phyloP scores from a whole-genome alignment of 441 rosid genomes.

The Omphalea diandra region DNA sequence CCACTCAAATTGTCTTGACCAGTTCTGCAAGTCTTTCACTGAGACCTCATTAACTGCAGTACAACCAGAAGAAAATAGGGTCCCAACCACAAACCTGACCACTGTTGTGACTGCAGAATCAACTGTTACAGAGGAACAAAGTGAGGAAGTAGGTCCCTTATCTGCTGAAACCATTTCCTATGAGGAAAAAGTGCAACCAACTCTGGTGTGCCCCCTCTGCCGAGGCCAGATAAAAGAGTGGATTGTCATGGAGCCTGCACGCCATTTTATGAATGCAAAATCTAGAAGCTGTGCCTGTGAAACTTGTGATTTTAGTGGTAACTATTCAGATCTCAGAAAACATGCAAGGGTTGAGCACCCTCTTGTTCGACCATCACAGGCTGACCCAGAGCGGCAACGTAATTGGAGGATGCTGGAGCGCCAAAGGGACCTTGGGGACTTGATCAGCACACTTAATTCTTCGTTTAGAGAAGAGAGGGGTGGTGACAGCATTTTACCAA shows the following conservation, averaged over 20 bases:
- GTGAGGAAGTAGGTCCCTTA: constrained; percentile 38
- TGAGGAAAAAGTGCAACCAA: constrained; percentile 41
- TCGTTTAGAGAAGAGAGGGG: constrained; percentile 78
- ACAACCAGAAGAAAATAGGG: constrained; percentile 36
- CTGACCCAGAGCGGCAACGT: constrained; percentile 86
- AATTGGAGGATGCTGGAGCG: constrained; percentile 95
- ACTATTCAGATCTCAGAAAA: constrained; percentile 80
- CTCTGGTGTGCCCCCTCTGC: constrained; percentile 82
- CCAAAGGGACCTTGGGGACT: constrained; percentile 92
- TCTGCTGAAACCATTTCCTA: constrained; percentile 28
- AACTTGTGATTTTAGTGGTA: constrained; percentile 73
- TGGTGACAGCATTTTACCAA: constrained; percentile 51
- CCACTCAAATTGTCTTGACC: constrained; percentile 79
- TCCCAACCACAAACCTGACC: constrained; percentile 21
- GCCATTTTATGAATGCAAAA: constrained; percentile 81
- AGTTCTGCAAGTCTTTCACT: constrained; percentile 63
- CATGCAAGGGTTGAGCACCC: constrained; percentile 93
- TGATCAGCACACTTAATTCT: constrained; percentile 83
- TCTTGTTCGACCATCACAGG: constrained; percentile 78
- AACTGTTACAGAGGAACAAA: constrained; percentile 33
- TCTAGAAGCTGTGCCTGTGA: constrained; percentile 90
- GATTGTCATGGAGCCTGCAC: constrained; percentile 72
- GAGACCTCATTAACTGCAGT: constrained; percentile 34
- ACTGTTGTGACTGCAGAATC: constrained; percentile 37
- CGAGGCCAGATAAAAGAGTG: constrained; percentile 85